Conservation (phyloP, 1,284 basidiomycete genomes). For the Pseudozyma pruni region DNA sequence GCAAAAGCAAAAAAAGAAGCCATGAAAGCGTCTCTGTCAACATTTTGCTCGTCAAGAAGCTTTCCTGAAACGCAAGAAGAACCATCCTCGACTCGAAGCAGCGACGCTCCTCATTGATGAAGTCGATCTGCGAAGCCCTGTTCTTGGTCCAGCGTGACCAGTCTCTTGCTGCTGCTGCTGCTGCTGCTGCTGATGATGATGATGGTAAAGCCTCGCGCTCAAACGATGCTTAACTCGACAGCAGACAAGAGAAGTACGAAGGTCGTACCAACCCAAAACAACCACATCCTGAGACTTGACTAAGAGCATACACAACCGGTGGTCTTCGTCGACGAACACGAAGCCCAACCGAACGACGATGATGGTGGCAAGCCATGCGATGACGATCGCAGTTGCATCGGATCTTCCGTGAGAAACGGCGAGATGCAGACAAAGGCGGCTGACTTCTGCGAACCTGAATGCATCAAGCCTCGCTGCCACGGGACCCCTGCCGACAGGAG, state of each 20-base stretch:
- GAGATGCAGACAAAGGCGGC: too few species aligned
- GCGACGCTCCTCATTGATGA: too few species aligned
- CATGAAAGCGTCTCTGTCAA: slow-evolving; percentile 29
- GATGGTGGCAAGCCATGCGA: too few species aligned
- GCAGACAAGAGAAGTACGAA: neutral
- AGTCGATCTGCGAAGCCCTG: slow-evolving; percentile 6
- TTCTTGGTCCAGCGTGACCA: neutral
- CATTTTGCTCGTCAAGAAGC: slow-evolving; percentile 11
- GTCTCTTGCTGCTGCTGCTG: slow-evolving; percentile 1
- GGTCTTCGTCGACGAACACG: too few species aligned
- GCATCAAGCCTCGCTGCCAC: too few species aligned
- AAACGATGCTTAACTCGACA: slow-evolving; percentile 2
- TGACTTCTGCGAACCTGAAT: too few species aligned
- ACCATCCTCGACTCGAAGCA: neutral
- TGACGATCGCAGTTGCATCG: too few species aligned
- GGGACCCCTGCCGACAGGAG: too few species aligned
- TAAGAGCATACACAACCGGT: neutral
- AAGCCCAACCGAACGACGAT: neutral
- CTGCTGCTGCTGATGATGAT: too few species aligned
- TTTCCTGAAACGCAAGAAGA: neutral
- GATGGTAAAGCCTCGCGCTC: neutral
- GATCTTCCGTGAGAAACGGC: too few species aligned
- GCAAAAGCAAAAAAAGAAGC: slow-evolving; percentile 17
- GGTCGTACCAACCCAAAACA: slow-evolving; percentile 10
- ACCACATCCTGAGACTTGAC: slow-evolving; percentile 5